Conservation (phyloP, 2,329 filamentous ascomycete genomes). For the Penicillium concentricum region DNA sequence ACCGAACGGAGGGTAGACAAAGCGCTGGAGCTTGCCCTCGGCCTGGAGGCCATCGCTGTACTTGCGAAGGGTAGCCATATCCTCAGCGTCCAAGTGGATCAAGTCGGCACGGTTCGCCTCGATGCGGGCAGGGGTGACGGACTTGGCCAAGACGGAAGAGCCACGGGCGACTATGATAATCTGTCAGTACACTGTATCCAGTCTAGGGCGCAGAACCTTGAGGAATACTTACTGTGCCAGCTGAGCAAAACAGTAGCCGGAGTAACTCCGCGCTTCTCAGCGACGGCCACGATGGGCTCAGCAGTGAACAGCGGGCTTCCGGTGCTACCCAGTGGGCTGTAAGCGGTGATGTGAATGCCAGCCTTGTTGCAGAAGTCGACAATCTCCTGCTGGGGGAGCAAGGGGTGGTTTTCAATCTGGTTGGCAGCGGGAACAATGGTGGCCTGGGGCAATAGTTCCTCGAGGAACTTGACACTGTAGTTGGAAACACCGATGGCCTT, state of each 20-base stretch:
- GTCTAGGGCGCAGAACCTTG: neutral
- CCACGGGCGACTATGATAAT: constrained; percentile 35
- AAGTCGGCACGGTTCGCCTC: constrained; percentile 40
- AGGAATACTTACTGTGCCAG: constrained; percentile 40
- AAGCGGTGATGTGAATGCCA: constrained; percentile 55
- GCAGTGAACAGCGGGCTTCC: constrained; percentile 45
- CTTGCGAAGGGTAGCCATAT: constrained; percentile 39
- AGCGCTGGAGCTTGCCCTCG: constrained; percentile 43
- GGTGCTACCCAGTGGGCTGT: constrained; percentile 46
- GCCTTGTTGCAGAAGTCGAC: constrained; percentile 52
- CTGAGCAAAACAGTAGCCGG: constrained; percentile 44
- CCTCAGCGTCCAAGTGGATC: constrained; percentile 39
- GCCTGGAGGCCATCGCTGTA: constrained; percentile 34
- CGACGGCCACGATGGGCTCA: constrained; percentile 43
- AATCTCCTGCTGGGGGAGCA: constrained; percentile 57
- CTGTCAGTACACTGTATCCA: neutral
- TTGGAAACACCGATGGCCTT: constrained; percentile 61
- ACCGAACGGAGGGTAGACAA: constrained; percentile 68
- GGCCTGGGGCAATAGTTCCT: constrained; percentile 57
- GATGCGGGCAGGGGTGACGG: constrained; percentile 42
- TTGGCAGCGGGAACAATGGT: constrained; percentile 67
- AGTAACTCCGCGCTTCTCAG: constrained; percentile 40
- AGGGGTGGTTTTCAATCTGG: constrained; percentile 80
- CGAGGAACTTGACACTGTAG: constrained; percentile 55
- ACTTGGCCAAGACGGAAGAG: constrained; percentile 44